Conservation (phyloP, 805 yeast genomes). For the Candida pini region DNA sequence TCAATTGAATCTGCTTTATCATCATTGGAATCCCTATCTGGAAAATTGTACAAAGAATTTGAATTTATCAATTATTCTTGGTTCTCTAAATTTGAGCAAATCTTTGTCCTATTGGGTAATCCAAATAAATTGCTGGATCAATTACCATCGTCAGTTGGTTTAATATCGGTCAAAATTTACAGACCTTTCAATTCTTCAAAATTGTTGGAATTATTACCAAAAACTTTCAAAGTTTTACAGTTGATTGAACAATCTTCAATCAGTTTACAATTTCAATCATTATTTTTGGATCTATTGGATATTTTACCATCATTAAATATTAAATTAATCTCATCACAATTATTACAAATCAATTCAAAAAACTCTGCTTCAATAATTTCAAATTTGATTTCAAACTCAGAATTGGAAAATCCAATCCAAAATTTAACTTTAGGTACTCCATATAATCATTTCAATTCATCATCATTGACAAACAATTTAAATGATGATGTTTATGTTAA, state of each 20-base stretch:
- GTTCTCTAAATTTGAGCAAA: conserved; percentile 26
- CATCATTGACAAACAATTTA: conserved; percentile 8
- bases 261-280: conserved; percentile 29
- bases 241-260: conserved; percentile 61
- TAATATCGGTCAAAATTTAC: conserved; percentile 57
- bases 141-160: conserved; percentile 29
- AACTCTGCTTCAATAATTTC: conserved; percentile 40
- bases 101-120: conserved; percentile 62
- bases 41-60: conserved; percentile 32
- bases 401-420: conserved; percentile 52
- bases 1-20: conserved; percentile 30
- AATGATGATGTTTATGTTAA: conserved; percentile 60
- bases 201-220: conserved; percentile 47
- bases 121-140: conserved; percentile 21
- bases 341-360: conserved; percentile 35
- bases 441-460: conserved; percentile 21
- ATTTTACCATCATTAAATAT: conserved; percentile 42
- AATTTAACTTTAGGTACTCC: conserved; percentile 53
- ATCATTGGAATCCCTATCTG: conserved; percentile 22
- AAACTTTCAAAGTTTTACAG: conserved; percentile 45
- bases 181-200: conserved; percentile 64
- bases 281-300: conserved; percentile 70
- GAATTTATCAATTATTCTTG: conserved; percentile 28
- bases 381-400: conserved; percentile 47
- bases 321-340: conserved; percentile 54